phyloP scores from a whole-genome alignment of 176 grass and related monocot genomes.

The Carex myosuroides region DNA sequence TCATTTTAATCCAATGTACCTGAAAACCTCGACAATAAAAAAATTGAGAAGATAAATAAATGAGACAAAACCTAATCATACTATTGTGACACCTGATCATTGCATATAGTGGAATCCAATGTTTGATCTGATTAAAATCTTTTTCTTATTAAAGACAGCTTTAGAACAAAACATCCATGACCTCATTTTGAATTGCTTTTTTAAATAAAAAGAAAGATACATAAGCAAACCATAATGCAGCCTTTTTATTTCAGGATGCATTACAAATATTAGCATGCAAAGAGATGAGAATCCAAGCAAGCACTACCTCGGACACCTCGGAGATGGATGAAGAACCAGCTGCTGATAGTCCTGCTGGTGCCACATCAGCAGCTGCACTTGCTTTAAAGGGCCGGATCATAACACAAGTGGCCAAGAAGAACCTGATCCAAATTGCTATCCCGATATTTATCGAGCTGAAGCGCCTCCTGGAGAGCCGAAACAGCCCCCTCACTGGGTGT shows the following conservation, averaged over 20 bases:
- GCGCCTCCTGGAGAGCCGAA: slow-evolving; percentile 76
- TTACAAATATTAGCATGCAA: slow-evolving; percentile 88
- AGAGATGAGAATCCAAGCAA: slow-evolving; percentile 96
- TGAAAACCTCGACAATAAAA: neutral
- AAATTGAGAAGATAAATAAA: neutral
- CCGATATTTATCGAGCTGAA: slow-evolving; percentile 95
- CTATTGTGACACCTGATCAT: neutral
- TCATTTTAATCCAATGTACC: neutral
- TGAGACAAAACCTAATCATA: neutral
- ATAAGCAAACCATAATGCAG: neutral
- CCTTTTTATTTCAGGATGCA: slow-evolving; percentile 48
- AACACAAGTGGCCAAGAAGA: slow-evolving; percentile 93
- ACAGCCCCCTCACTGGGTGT: slow-evolving; percentile 71
- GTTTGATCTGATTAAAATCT: neutral
- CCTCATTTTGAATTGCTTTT: neutral
- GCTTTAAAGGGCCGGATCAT: slow-evolving; percentile 58
- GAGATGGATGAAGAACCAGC: slow-evolving; percentile 71
- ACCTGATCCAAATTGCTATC: slow-evolving; percentile 80
- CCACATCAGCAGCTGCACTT: slow-evolving; percentile 26
- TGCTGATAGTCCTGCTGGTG: slow-evolving; percentile 24
- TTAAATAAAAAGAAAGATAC: neutral
- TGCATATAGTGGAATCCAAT: neutral
- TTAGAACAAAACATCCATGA: neutral
- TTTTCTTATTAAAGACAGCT: neutral
- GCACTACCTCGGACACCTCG: slow-evolving; percentile 32